phyloP scores from a whole-genome alignment of 2,329 filamentous ascomycete species.

The Madurella fahalii region DNA sequence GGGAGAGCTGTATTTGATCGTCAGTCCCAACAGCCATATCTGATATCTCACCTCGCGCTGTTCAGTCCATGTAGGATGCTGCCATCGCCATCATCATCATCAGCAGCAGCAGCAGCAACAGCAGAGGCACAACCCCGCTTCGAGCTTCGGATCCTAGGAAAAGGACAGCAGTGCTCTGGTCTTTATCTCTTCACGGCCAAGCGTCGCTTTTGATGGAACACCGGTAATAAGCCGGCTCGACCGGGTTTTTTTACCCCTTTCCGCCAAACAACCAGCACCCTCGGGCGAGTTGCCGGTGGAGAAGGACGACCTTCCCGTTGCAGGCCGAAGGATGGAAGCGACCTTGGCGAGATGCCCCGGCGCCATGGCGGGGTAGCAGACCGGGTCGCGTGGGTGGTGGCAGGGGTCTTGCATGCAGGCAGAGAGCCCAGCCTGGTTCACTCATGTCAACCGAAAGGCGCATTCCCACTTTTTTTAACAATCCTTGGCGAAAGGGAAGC shows the following conservation, averaged over 20 bases:
- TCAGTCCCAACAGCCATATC: too few relatives aligned
- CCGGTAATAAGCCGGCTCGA: not conserved
- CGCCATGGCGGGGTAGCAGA: slow-evolving; percentile 14
- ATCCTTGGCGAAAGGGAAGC: slow-evolving; percentile 11
- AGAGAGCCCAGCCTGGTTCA: not conserved
- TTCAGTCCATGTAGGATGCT: too few relatives aligned
- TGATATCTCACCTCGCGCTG: too few relatives aligned
- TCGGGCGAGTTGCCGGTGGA: not conserved
- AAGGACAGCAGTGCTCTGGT: not conserved
- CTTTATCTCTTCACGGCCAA: not conserved
- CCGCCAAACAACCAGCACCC: not conserved
- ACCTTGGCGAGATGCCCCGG: too few relatives aligned
- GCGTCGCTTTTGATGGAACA: not conserved
- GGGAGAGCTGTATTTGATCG: too few relatives aligned
- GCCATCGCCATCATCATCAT: too few relatives aligned
- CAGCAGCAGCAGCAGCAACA: too few relatives aligned
- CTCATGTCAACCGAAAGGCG: slow-evolving; percentile 30
- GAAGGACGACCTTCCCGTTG: not conserved
- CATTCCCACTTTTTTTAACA: slow-evolving; percentile 22
- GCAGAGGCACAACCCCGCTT: too few relatives aligned
- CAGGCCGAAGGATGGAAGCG: not conserved
- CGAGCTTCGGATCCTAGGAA: too few relatives aligned
- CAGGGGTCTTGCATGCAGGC: not conserved
- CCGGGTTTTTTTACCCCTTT: not conserved
- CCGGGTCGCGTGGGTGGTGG: slow-evolving; percentile 5